Evolutionary conservation across 495 filamentous ascomycete genomes (phyloP).

Genomic region (Xylaria nigripes): DNA sequence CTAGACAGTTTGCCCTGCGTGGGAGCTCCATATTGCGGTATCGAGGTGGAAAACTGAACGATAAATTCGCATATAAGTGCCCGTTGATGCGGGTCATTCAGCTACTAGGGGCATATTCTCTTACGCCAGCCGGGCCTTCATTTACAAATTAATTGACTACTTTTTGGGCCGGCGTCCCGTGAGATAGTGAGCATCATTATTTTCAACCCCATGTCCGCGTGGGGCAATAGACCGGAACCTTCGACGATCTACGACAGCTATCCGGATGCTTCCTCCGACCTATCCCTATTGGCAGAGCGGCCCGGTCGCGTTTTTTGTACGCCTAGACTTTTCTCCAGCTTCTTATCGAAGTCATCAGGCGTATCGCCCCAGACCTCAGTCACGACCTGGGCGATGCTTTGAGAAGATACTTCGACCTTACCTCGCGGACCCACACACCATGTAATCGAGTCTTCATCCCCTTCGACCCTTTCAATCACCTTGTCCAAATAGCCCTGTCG

Average conservation of each 20-base stretch:
- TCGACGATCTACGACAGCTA: background rate
- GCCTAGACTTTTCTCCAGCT: conserved; percentile 46
- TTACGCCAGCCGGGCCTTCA: background rate
- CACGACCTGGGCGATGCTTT: conserved; percentile 63
- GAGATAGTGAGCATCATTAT: background rate
- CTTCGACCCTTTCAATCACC: conserved; percentile 50
- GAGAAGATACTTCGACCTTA: conserved; percentile 72
- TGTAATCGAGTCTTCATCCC: conserved; percentile 65
- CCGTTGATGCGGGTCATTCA: background rate
- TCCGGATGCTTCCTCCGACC: conserved; percentile 24
- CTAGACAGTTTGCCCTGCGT: background rate
- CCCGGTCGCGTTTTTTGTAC: conserved; percentile 26
- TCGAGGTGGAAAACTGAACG: background rate
- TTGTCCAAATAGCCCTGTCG: conserved; percentile 77
- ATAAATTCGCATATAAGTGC: background rate
- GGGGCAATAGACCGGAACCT: background rate
- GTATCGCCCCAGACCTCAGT: conserved; percentile 48
- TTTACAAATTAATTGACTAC: background rate
- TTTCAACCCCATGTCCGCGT: background rate
- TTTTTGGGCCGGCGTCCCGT: background rate
- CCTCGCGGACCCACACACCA: conserved; percentile 78
- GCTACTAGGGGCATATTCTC: background rate
- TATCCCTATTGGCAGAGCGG: conserved; percentile 18
- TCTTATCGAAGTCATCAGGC: conserved; percentile 44
- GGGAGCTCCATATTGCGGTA: background rate